These are phyloP conservation scores for Cadophora luteo-olivacea DNA, from an alignment of 2,329 filamentous ascomycete genomes.

Conservation along the genomic window DNA sequence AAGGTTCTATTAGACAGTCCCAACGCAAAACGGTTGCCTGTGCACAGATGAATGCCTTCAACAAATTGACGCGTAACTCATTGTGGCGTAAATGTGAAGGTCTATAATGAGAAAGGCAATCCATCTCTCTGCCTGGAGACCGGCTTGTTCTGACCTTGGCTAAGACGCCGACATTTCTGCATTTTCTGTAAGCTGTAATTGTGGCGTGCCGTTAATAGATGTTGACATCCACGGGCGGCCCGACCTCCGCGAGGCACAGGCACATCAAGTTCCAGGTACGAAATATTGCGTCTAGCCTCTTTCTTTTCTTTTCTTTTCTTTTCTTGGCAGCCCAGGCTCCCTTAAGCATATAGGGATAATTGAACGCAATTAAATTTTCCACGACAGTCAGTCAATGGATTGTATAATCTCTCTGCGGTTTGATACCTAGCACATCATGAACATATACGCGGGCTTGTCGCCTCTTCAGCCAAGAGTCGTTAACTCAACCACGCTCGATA, in stretches of 20 bases:
- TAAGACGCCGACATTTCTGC: neutral
- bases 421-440: constrained; percentile 17
- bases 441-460: constrained; percentile 5
- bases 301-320: neutral
- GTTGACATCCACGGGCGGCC: neutral
- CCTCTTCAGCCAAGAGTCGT: constrained; percentile 11
- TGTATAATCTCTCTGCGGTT: neutral
- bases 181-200: no score
- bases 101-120: neutral
- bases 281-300: no score
- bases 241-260: constrained; percentile 1
- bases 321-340: constrained; percentile 4
- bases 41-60: neutral
- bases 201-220: neutral
- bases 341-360: no score
- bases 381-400: neutral
- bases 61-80: neutral
- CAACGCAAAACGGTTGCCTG: neutral
- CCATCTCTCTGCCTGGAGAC: neutral
- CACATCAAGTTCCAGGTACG: neutral
- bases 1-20: neutral
- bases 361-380: neutral
- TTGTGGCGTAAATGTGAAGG: neutral
- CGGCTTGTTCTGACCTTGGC: neutral
- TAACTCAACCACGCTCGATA: constrained; percentile 28